phyloP scores from a whole-genome alignment of 2,329 filamentous ascomycete genomes.

The Emergomyces pasteurianus region DNA sequence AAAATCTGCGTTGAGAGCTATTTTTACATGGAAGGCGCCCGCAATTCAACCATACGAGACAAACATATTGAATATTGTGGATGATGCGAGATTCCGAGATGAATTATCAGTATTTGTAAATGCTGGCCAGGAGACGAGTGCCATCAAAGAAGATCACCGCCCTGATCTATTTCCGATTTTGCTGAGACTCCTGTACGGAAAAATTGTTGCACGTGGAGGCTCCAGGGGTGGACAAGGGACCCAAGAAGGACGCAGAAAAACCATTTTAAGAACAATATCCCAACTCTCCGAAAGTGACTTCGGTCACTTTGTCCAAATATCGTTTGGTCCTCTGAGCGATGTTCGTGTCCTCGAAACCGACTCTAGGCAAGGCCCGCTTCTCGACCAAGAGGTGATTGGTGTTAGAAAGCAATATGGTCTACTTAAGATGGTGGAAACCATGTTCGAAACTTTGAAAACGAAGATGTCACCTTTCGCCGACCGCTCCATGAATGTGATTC shows the following conservation, averaged over 20 bases:
- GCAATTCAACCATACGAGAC: conserved; percentile 69
- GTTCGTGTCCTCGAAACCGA: conserved; percentile 46
- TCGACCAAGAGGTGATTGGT: conserved; percentile 49
- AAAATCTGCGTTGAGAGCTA: conserved; percentile 67
- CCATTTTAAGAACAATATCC: conserved; percentile 64
- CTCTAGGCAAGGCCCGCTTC: conserved; percentile 39
- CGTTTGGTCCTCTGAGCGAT: conserved; percentile 57
- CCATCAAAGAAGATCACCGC: conserved; percentile 63
- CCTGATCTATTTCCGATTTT: conserved; percentile 70
- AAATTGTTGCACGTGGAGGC: conserved; percentile 72
- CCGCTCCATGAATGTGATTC: conserved; percentile 59
- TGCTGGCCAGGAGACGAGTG: conserved; percentile 49
- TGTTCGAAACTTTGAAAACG: conserved; percentile 72
- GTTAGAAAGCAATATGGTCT: conserved; percentile 78
- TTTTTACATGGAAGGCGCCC: conserved; percentile 79
- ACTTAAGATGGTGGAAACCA: conserved; percentile 77
- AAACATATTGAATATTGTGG: conserved; percentile 72
- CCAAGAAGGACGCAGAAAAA: conserved; percentile 63
- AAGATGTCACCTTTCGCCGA: conserved; percentile 57
- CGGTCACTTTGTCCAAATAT: conserved; percentile 69
- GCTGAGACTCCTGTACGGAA: conserved; percentile 76
- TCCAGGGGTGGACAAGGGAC: conserved; percentile 65
- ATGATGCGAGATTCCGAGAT: conserved; percentile 85
- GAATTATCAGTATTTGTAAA: conserved; percentile 84
- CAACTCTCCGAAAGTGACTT: conserved; percentile 64